Evolutionary conservation across 257 asterid species (phyloP).

Genomic region (Solanum chilense): DNA sequence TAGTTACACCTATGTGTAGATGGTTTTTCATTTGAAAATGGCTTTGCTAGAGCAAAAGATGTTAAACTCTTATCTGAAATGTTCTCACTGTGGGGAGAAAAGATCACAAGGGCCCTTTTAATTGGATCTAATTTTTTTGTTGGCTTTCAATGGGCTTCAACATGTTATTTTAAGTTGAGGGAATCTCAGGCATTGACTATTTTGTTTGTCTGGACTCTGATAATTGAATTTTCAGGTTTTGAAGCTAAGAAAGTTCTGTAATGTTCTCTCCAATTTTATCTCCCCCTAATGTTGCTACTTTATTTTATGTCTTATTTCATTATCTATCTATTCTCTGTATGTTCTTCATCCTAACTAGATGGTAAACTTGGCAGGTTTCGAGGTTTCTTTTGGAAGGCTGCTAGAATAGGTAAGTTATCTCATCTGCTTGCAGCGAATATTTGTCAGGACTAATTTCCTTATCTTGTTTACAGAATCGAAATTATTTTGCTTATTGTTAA

Average conservation of each 20-base stretch:
- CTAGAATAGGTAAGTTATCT: slow-evolving; percentile 31
- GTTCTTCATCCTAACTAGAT: background rate
- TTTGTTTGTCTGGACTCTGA: background rate
- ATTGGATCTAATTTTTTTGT: background rate
- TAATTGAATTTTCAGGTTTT: background rate
- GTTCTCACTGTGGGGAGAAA: background rate
- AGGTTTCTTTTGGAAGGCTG: slow-evolving; percentile 55
- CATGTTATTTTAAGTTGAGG: background rate
- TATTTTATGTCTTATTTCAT: background rate
- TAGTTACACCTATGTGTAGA: background rate
- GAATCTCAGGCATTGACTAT: background rate
- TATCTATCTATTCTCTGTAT: background rate
- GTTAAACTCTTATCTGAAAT: background rate
- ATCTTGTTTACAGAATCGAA: background rate
- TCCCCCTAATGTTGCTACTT: background rate
- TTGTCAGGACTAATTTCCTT: background rate
- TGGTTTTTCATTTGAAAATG: background rate
- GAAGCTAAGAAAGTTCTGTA: background rate
- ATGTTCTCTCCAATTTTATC: background rate
- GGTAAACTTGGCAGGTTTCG: slow-evolving; percentile 28
- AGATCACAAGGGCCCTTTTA: background rate
- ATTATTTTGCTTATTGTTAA: background rate
- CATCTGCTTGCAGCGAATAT: background rate
- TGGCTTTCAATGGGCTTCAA: background rate
- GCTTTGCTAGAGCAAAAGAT: background rate